These are phyloP conservation scores for Oryza rufipogon DNA, from an alignment of 176 grass and related monocot genomes.

Conservation along the genomic window DNA sequence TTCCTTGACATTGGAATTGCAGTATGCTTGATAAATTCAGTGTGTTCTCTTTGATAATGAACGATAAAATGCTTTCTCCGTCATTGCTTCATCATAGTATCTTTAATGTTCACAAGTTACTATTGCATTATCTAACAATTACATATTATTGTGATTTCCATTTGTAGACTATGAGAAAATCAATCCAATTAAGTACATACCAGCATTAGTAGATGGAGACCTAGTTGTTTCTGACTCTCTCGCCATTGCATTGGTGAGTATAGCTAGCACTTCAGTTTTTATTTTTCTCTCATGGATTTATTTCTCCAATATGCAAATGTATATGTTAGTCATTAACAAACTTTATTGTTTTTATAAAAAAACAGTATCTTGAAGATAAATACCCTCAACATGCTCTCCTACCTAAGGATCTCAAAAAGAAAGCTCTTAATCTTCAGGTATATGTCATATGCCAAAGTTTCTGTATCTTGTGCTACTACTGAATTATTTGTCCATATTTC, in stretches of 20 bases:
- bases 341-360: constrained; percentile 3
- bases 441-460: not conserved
- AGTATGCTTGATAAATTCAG: not conserved
- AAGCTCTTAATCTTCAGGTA: constrained; percentile 94
- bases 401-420: constrained; percentile 75
- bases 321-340: constrained; percentile 32
- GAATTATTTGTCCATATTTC: not conserved
- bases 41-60: not conserved
- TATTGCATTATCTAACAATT: not conserved
- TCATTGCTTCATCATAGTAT: not conserved
- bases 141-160: not conserved
- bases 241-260: constrained; percentile 72
- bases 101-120: not conserved
- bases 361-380: constrained; percentile 97
- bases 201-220: constrained; percentile 76
- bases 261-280: constrained; percentile 7
- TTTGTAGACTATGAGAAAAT: constrained; percentile 80
- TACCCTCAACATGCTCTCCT: constrained; percentile 76
- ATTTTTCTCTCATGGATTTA: not conserved
- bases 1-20: not conserved
- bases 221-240: constrained; percentile 72
- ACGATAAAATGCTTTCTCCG: not conserved
- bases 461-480: constrained; percentile 2
- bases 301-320: constrained; percentile 4
- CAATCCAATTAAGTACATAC: constrained; percentile 83